These are phyloP conservation scores for Tothia fuscella DNA, from an alignment of 2,329 filamentous ascomycete genomes.

Conservation along the genomic window DNA sequence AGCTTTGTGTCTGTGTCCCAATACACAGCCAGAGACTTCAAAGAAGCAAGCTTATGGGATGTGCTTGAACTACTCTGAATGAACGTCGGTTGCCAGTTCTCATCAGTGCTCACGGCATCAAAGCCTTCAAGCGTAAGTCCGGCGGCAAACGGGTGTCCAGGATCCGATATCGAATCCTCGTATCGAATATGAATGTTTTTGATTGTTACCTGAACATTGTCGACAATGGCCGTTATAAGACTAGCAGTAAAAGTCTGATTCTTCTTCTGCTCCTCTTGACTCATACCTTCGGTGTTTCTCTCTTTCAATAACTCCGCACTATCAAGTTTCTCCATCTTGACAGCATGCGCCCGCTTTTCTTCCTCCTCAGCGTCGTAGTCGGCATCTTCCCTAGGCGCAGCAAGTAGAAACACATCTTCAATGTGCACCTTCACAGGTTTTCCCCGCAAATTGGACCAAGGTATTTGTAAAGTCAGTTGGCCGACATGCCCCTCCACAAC, in stretches of 20 bases:
- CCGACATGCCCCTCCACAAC: slow-evolving; percentile 92
- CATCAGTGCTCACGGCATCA: slow-evolving; percentile 91
- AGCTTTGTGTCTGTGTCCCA: slow-evolving; percentile 93
- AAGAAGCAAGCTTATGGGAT: slow-evolving; percentile 86
- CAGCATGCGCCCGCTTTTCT: slow-evolving; percentile 67
- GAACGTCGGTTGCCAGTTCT: slow-evolving; percentile 89
- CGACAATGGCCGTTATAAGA: slow-evolving; percentile 88
- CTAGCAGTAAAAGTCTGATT: slow-evolving; percentile 97
- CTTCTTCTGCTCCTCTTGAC: slow-evolving; percentile 89
- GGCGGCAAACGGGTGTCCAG: slow-evolving; percentile 87
- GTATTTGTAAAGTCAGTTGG: slow-evolving; percentile 81
- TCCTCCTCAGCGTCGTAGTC: slow-evolving; percentile 92
- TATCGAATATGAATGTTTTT: slow-evolving; percentile 99
- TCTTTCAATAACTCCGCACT: slow-evolving; percentile 92
- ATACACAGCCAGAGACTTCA: slow-evolving; percentile 85
- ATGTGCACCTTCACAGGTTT: slow-evolving; percentile 92
- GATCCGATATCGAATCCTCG: slow-evolving; percentile 91
- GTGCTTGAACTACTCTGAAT: slow-evolving; percentile 74
- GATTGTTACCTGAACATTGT: slow-evolving; percentile 94
- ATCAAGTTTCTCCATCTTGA: slow-evolving; percentile 98
- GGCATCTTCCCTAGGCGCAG: slow-evolving; percentile 88
- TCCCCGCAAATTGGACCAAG: slow-evolving; percentile 92
- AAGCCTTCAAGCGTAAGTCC: slow-evolving; percentile 91
- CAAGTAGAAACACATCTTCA: slow-evolving; percentile 91
- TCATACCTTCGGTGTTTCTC: slow-evolving; percentile 82